Conservation (phyloP, 768 basidiomycete genomes). For the Phanerochaete carnosa region DNA sequence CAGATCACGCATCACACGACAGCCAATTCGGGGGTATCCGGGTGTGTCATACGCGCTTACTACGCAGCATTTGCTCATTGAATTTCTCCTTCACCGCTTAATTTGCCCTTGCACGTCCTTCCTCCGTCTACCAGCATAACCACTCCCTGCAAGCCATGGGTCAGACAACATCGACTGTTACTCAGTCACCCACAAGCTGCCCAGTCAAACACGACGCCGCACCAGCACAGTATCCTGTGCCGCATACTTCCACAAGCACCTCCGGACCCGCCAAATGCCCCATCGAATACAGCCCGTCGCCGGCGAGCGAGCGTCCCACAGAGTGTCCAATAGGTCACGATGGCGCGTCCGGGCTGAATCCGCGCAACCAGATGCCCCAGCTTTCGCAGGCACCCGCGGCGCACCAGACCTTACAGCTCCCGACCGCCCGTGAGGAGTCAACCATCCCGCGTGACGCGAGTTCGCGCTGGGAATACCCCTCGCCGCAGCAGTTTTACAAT, state of each 20-base stretch:
- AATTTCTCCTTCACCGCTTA: not conserved
- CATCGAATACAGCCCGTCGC: slow-evolving; percentile 27
- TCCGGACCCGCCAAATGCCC: slow-evolving; percentile 34
- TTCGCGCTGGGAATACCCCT: slow-evolving; percentile 89
- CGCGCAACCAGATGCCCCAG: slow-evolving; percentile 84
- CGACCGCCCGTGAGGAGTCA: slow-evolving; percentile 72
- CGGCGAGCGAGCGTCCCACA: slow-evolving; percentile 27
- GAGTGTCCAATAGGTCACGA: slow-evolving; percentile 65
- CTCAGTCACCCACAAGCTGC: slow-evolving; percentile 17
- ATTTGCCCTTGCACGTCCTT: not conserved
- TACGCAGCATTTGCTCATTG: not conserved
- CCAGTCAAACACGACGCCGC: slow-evolving; percentile 21
- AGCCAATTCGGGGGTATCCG: not conserved
- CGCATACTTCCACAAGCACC: slow-evolving; percentile 28
- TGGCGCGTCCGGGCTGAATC: slow-evolving; percentile 47
- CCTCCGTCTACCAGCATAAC: not conserved
- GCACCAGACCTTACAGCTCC: slow-evolving; percentile 55
- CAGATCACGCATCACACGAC: too few relatives aligned
- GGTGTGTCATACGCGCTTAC: not conserved
- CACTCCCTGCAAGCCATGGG: slow-evolving; percentile 17
- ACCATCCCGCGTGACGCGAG: slow-evolving; percentile 75
- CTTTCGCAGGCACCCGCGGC: slow-evolving; percentile 67
- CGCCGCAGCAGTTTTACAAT: slow-evolving; percentile 97
- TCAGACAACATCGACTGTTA: slow-evolving; percentile 23
- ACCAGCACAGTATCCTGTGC: slow-evolving; percentile 37